Base-by-base conservation (phyloP, 2,329 filamentous ascomycete genomes). In the Hymenoscyphus albidus region DNA sequence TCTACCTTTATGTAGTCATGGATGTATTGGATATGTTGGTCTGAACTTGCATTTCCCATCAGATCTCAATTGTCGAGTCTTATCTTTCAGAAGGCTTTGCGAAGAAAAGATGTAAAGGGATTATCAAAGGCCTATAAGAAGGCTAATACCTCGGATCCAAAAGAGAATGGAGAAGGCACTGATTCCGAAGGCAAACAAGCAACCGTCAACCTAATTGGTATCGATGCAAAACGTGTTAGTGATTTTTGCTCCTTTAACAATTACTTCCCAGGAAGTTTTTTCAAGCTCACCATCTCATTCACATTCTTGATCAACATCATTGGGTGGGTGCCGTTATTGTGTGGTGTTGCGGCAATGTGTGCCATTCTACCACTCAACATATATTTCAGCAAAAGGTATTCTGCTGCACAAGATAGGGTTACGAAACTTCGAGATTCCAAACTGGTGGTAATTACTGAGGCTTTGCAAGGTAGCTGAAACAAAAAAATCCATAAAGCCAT, bases 361-460 rank as follows among this genome's bases (percentile, higher is more conserved):
- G 72, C 89, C 44, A 84, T 89, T 32, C 83, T 87, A 51, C 91
- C 91, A 0, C 67, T 91, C 66, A 93, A 93, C 70, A 82, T 88
- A 32, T 85, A 82, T 68, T 85, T 86, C 64, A 85, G 88, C 42
- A 90, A 83, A 72, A 80, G 80, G 22, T 91, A 92, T 71, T 79
- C 87, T 0, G 80, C 78, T 27, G 83, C 87, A 4, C 88, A 92
- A 71, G 88, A 89, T 63, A 79, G 81, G 59, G 76, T 94, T 59
- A 93, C 93, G 90, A 90, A 89, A 73, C 81, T 88, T 35, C 82
- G 91, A 56, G 91, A 94, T 74, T 81, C 86, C 62, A 94, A 93
- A 76, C 82, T 93, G 77, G 88, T 84, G 0, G 83, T 93, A 14
- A 83, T 95, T 38, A 90, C 90, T 0, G 91, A 95, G 75, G 89